These are phyloP conservation scores for Nitzschia sp. DNA, from an alignment of 108 stramenopile species.

Conservation along the genomic window DNA sequence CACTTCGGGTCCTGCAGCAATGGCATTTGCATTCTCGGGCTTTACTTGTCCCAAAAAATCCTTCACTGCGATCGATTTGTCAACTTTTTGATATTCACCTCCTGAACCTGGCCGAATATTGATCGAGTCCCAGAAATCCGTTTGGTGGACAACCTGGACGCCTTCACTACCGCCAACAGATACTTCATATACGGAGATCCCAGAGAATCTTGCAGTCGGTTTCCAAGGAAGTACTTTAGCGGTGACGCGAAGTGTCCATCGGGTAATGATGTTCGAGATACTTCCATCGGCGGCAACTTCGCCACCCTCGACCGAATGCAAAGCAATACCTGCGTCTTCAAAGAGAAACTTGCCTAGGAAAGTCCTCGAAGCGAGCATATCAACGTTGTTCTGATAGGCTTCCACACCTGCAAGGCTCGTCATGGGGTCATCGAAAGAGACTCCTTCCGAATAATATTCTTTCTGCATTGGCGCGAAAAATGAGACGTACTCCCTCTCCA, in stretches of 20 bases:
- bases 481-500: conserved; percentile 84
- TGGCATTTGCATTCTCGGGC: conserved; percentile 58
- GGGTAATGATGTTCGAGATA: conserved; percentile 70
- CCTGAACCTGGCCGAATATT: conserved; percentile 52
- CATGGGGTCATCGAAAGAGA: conserved; percentile 88
- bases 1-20: conserved; percentile 73
- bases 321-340: conserved; percentile 83
- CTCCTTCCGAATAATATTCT: conserved; percentile 75
- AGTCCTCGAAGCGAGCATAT: conserved; percentile 90
- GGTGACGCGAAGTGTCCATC: conserved; percentile 92
- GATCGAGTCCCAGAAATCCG: conserved; percentile 95
- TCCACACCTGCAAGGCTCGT: conserved; percentile 81
- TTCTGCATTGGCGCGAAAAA: conserved; percentile 93
- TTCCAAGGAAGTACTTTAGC: conserved; percentile 87
- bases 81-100: conserved; percentile 61
- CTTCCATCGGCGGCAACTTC: conserved; percentile 30
- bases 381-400: conserved; percentile 87
- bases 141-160: conserved; percentile 69
- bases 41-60: conserved; percentile 82
- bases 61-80: conserved; percentile 54
- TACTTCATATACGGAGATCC: conserved; percentile 90
- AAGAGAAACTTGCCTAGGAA: conserved; percentile 84
- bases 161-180: conserved; percentile 46
- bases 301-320: conserved; percentile 87
- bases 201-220: conserved; percentile 90